Percentiles rank a stretch among this genome's conserved stretches.
phyloP scores from a whole-genome alignment of 2,329 filamentous ascomycete species.

The Fusarium tupiense region DNA sequence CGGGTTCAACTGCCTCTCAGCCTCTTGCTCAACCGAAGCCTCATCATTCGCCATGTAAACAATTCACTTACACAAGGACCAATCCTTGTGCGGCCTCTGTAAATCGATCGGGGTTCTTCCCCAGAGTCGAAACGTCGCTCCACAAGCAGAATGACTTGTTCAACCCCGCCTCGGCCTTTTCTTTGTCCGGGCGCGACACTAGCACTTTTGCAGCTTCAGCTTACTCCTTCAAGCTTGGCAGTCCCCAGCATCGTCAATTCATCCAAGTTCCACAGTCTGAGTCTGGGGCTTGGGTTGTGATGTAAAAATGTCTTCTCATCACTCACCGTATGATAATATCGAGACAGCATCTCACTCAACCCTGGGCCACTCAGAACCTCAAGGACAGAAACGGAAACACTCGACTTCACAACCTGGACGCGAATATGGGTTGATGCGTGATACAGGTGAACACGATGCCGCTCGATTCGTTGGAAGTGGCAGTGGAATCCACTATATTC shows the following conservation, averaged over 20 bases:
- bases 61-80: neutral
- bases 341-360: constrained; percentile 43
- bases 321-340: constrained; percentile 44
- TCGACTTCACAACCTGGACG: constrained; percentile 43
- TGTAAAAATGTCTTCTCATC: constrained; percentile 41
- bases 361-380: constrained; percentile 32
- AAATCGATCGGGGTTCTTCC: neutral
- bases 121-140: neutral
- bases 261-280: neutral
- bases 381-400: constrained; percentile 43
- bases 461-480: constrained; percentile 66
- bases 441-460: constrained; percentile 55
- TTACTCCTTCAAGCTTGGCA: neutral
- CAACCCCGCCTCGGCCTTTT: constrained; percentile 43
- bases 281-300: neutral
- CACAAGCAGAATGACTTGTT: neutral
- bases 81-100: neutral
- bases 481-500: constrained; percentile 68
- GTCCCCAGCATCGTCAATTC: neutral
- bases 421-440: constrained; percentile 59
- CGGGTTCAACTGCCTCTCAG: constrained; percentile 38
- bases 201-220: constrained; percentile 1
- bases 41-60: constrained; percentile 31
- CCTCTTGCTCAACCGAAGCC: neutral
- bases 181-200: constrained; percentile 39